A percentile compares a stretch with the other conserved stretches of the same genome.
phyloP scores from a whole-genome alignment of 805 yeast species.

The Tetrapisispora taiwanensis region DNA sequence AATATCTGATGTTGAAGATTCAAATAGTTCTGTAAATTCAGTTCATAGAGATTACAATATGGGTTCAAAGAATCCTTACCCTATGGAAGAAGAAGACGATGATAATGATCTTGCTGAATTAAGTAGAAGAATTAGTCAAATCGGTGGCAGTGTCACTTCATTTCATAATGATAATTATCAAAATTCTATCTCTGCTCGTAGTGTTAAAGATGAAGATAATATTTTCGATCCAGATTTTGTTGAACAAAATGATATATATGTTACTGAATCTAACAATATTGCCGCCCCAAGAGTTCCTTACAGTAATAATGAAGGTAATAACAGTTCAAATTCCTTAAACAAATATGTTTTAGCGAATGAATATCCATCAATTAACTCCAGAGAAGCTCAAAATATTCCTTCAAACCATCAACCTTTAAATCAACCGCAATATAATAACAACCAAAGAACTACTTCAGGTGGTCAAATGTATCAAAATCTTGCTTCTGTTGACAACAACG shows the following conservation, averaged over 20 bases:
- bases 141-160: slow-evolving; percentile 6
- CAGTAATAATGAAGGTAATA: background rate
- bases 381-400: background rate
- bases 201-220: slow-evolving; percentile 9
- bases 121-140: slow-evolving; percentile 14
- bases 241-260: slow-evolving; percentile 15
- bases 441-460: background rate
- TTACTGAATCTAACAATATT: slow-evolving; percentile 3
- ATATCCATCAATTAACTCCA: background rate
- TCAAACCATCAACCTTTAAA: background rate
- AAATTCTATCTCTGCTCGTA: background rate
- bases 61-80: background rate
- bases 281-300: background rate
- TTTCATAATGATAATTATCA: background rate
- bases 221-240: slow-evolving; percentile 24
- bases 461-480: slow-evolving; percentile 1
- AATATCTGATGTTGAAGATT: slow-evolving; percentile 18
- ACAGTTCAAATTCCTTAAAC: background rate
- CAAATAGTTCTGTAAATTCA: slow-evolving; percentile 11
- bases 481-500: background rate
- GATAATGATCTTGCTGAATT: slow-evolving; percentile 12
- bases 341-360: background rate
- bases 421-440: slow-evolving; percentile 1
- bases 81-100: slow-evolving; percentile 6
- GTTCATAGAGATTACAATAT: slow-evolving; percentile 6